Evolutionary conservation across 2,329 filamentous ascomycete genomes (phyloP).

Genomic region (Colletotrichum sp.): DNA sequence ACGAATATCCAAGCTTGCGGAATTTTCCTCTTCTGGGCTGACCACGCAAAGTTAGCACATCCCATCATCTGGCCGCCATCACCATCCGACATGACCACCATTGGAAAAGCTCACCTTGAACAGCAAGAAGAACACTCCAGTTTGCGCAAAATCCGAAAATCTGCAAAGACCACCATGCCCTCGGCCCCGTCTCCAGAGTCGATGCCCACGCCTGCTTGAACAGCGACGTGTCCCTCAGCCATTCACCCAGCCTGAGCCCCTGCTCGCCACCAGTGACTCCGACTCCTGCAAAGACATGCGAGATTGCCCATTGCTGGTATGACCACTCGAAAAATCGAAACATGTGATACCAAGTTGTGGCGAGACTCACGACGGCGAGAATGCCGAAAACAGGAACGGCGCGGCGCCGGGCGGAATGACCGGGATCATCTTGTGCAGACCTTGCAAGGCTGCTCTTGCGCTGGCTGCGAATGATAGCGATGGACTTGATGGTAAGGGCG

Average conservation of each 20-base stretch:
- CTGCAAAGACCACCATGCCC: slow-evolving; percentile 31
- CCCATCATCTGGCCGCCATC: too few species aligned
- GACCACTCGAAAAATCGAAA: slow-evolving; percentile 30
- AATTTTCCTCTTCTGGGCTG: too few species aligned
- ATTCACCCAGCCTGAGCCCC: slow-evolving; percentile 24
- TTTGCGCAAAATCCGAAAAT: slow-evolving; percentile 31
- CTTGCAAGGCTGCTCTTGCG: background rate
- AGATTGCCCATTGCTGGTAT: slow-evolving; percentile 18
- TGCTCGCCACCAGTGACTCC: background rate
- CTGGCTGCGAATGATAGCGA: slow-evolving; percentile 18
- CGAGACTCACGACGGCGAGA: slow-evolving; percentile 28
- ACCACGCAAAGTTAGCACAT: too few species aligned
- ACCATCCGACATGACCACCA: too few species aligned
- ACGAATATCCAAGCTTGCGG: too few species aligned
- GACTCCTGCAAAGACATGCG: background rate
- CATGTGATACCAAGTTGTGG: slow-evolving; percentile 31
- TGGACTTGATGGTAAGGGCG: slow-evolving; percentile 19
- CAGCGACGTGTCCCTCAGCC: slow-evolving; percentile 30
- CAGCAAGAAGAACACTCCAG: slow-evolving; percentile 25
- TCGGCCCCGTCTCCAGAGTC: slow-evolving; percentile 24
- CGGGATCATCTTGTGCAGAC: background rate
- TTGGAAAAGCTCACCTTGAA: too few species aligned
- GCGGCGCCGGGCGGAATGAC: background rate
- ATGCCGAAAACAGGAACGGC: slow-evolving; percentile 23
- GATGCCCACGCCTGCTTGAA: slow-evolving; percentile 32